Evolutionary conservation across 306 rosid genomes (phyloP).

Genomic region (Glycine soja): DNA sequence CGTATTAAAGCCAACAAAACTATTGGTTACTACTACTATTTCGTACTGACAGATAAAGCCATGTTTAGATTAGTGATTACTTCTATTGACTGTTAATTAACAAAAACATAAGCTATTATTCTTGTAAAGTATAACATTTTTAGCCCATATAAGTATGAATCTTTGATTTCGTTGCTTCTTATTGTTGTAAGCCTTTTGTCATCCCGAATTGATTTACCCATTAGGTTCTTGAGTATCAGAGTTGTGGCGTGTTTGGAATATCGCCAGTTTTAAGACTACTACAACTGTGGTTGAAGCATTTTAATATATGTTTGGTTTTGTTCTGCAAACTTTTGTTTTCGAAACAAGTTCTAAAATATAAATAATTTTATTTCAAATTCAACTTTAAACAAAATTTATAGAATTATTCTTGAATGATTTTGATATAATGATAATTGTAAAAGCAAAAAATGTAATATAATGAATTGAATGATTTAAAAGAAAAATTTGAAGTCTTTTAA

Average conservation of each 20-base stretch:
- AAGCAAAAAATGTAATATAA: too few relatives aligned
- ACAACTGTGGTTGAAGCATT: background rate
- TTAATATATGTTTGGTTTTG: background rate
- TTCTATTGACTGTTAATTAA: background rate
- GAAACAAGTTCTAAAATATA: background rate
- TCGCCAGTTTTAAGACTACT: background rate
- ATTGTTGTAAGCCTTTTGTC: background rate
- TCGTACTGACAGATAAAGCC: background rate
- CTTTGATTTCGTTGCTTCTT: background rate
- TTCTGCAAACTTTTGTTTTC: background rate
- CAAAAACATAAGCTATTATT: conserved; percentile 12
- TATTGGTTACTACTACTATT: background rate
- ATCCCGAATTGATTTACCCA: background rate
- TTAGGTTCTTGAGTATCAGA: background rate
- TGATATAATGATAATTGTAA: too few relatives aligned
- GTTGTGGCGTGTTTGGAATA: too few relatives aligned
- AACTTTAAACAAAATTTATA: too few relatives aligned
- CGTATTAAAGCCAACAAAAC: conserved; percentile 56
- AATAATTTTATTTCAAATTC: too few relatives aligned
- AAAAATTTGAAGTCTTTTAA: too few relatives aligned
- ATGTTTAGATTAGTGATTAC: conserved; percentile 13
- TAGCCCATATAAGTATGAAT: conserved; percentile 11
- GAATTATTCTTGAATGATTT: too few relatives aligned
- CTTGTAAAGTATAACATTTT: background rate
- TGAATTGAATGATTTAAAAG: too few relatives aligned